A percentile compares a stretch with the other conserved stretches of the same genome.
These are phyloP conservation scores for Verticillium zaregamsianum DNA, from an alignment of 2,329 filamentous ascomycete species.

Conservation along the genomic window DNA sequence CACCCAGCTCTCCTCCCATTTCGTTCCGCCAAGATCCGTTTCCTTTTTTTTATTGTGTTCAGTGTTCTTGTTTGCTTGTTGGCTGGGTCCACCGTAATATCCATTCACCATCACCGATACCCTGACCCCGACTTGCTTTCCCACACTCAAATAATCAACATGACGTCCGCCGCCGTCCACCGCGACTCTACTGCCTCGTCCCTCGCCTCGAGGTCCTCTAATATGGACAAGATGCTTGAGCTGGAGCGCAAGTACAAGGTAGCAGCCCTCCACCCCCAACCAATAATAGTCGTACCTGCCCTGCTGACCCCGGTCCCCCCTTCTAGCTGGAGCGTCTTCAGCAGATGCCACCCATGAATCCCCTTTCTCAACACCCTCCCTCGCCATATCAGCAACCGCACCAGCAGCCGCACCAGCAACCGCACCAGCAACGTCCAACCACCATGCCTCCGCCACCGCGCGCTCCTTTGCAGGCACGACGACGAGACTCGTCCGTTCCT, in stretches of 20 bases:
- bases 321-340: constrained; percentile 14
- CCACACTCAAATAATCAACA: background rate
- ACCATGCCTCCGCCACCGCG: constrained; percentile 2
- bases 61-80: background rate
- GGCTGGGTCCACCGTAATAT: background rate
- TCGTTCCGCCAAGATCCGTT: background rate
- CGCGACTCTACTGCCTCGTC: constrained; percentile 1
- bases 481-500: background rate
- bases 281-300: background rate
- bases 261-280: constrained; percentile 19
- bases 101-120: background rate
- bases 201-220: constrained; percentile 26
- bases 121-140: background rate
- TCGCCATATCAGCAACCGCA: constrained; percentile 11
- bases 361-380: constrained; percentile 7
- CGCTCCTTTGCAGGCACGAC: constrained; percentile 9
- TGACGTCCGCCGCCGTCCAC: constrained; percentile 5
- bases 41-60: background rate
- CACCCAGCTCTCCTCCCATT: background rate
- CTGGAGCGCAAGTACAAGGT: constrained; percentile 57
- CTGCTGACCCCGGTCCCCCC: constrained; percentile 5
- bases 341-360: constrained; percentile 1
- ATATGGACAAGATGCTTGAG: constrained; percentile 56
- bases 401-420: constrained; percentile 9
- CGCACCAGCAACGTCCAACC: constrained; percentile 5